Evolutionary conservation across 164 flowering plant genomes (phyloP), one percentile per base, ranked within the genome.

Genomic region (Tetracentron sinense): DNA sequence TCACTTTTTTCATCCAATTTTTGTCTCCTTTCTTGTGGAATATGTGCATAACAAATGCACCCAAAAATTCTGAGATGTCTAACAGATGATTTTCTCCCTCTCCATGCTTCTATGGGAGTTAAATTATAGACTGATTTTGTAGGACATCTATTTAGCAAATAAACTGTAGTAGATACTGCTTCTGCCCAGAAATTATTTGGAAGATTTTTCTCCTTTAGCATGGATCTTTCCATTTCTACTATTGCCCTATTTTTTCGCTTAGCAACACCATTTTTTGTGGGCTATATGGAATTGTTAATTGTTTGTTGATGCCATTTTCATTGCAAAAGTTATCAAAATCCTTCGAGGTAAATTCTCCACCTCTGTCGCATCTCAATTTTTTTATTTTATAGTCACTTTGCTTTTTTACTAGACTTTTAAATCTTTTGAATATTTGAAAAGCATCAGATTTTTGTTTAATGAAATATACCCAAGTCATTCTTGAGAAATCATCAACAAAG

Each of bases 41-140:
- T 56, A 6, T 28, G 30, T 0, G 29, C 51, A 54, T 71, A 65
- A 2, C 21, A 19, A 14, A 71, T 16, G 27, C 50, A 60, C 1
- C 74, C 61, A 60, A 53, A 65, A 0, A 48, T 42, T 44, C 19
- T 47, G 28, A 56, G 29, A 42, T 25, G 33, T 19, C 47, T 61
- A 15, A 27, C 52, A 7, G 12, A n/a, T 20, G 60, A 57, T 29
- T 71, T 61, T n/a, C 21, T 44, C 21, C 56, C 52, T 17, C 42
- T 4, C 66, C 70, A 71, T 0, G 67, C 70, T 65, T 66, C 70
- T 17, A n/a, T 12, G 5, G 62, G 59, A 7, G 66, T 71, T 17
- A 15, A 1, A 6, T 55, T 42, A 1, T 7, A 0, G 0, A 71
- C 33, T 6, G 46, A 17, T 38, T 29, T 60, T 22, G 65, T 71